Percentiles rank a stretch among this genome's conserved stretches.
Evolutionary conservation across 495 filamentous ascomycete genomes (phyloP).

Genomic region (Pyrenula aspistea): DNA sequence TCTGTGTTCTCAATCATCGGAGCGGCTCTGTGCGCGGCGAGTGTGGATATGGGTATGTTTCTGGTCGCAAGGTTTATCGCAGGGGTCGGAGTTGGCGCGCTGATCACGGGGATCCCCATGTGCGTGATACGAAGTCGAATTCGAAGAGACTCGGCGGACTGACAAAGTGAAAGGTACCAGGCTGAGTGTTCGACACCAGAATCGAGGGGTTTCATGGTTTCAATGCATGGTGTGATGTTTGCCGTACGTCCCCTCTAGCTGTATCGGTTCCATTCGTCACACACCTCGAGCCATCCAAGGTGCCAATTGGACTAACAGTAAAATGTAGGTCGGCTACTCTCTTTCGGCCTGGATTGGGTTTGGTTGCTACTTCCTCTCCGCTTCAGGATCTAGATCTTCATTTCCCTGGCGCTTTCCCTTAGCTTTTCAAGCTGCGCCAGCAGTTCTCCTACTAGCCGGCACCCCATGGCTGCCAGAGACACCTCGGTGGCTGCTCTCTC

Average conservation of each 20-base stretch:
- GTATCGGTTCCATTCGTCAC: neutral
- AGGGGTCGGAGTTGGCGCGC: constrained; percentile 33
- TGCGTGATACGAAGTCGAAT: neutral
- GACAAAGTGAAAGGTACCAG: constrained; percentile 10
- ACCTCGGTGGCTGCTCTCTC: constrained; percentile 32
- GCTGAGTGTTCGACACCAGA: constrained; percentile 25
- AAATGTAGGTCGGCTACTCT: constrained; percentile 13
- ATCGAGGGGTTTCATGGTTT: constrained; percentile 22
- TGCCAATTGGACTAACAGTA: neutral
- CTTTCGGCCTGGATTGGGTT: constrained; percentile 28
- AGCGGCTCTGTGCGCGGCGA: constrained; percentile 30
- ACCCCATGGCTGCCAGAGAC: constrained; percentile 28
- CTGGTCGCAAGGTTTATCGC: constrained; percentile 33
- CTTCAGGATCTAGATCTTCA: constrained; percentile 14
- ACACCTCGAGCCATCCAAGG: neutral
- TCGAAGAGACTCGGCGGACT: neutral
- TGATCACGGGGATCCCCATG: constrained; percentile 35
- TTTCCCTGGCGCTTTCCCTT: constrained; percentile 36
- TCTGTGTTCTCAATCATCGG: constrained; percentile 28
- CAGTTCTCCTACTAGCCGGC: constrained; percentile 26
- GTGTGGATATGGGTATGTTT: constrained; percentile 32
- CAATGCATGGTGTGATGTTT: constrained; percentile 19
- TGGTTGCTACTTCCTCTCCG: constrained; percentile 26
- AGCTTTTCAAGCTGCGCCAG: constrained; percentile 26
- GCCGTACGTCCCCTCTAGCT: constrained; percentile 1